Evolutionary conservation across 208 protist species (phyloP), one percentile per base, ranked within the genome.

Genomic region (Leishmania mexicana): DNA sequence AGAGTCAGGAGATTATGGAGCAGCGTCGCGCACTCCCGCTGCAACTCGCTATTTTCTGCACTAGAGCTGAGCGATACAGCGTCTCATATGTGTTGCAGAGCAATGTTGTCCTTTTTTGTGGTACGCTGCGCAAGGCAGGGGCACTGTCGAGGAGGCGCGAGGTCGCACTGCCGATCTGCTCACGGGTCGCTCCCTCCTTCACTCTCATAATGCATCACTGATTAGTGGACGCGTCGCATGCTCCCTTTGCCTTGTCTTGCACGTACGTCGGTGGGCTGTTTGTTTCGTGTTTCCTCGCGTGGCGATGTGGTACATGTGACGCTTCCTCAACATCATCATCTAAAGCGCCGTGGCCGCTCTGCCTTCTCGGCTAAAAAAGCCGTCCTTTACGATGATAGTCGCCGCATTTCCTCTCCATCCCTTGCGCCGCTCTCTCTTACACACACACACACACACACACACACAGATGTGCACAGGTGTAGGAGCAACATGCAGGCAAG

Each of bases 41-140:
- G 76, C 24, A 49, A 58, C 47, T 80, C 67, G 40, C 40, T 76
- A 8, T 80, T 79, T 51, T 51, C 28, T 77, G 1, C 64, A 76
- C 24, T 54, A 80, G n/a, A 64, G 1, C 3, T 45, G 51, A 58
- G 10, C 40, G 35, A 35, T 5, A 6, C 2, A 1, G 42, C 58
- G 53, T 38, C 45, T 74, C 13, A 0, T 17, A 17, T 74, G 70
- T 21, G n/a, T n/a, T 53, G 5, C 45, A 19, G 21, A 42, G 31
- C 15, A 24, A 68, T 42, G 31, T 40, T 17, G 3, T 31, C 5
- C 62, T 40, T 3, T 40, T 68, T 68, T 68, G 62, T 35, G 62
- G 62, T 8, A 40, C 62, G 5, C 15, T 8, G 62, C 31, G 31
- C 31, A 68, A 40, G 31, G 31, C 8, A 21, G 13, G 15, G 3